A percentile compares a stretch with the other conserved stretches of the same genome.
Evolutionary conservation across 768 basidiomycete genomes (phyloP).

Genomic region (Mycena polygramma): DNA sequence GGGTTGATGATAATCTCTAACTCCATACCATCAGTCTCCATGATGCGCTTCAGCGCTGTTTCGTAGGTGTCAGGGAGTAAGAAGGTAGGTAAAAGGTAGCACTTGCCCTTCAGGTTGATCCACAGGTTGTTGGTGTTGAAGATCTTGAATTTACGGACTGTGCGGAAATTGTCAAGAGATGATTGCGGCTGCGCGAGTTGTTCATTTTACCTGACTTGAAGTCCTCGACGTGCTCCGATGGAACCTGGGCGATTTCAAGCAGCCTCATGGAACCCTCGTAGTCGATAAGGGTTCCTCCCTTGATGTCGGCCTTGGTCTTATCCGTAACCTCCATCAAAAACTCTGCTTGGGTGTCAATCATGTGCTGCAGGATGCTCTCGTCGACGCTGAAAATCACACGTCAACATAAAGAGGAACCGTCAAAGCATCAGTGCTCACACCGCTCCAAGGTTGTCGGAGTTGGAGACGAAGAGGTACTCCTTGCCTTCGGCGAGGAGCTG

Average conservation of each 20-base stretch:
- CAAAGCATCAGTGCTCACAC: conserved; percentile 63
- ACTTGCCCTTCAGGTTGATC: conserved; percentile 80
- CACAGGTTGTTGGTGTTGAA: conserved; percentile 91
- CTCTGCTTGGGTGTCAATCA: conserved; percentile 85
- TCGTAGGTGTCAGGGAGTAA: conserved; percentile 16
- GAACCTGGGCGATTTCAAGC: conserved; percentile 95
- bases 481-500: conserved; percentile 92
- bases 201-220: conserved; percentile 79
- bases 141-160: conserved; percentile 92
- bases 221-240: conserved; percentile 92
- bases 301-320: conserved; percentile 92
- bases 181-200: conserved; percentile 3
- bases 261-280: conserved; percentile 91
- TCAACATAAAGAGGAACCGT: conserved; percentile 10
- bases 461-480: conserved; percentile 97
- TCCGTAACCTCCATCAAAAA: conserved; percentile 97
- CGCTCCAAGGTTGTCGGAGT: conserved; percentile 97
- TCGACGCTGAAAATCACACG: conserved; percentile 68
- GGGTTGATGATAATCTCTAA: conserved; percentile 97
- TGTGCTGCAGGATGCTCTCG: conserved; percentile 86
- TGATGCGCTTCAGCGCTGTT: conserved; percentile 88
- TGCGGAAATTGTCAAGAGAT: conserved; percentile 22
- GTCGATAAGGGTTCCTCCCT: conserved; percentile 90
- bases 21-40: conserved; percentile 89
- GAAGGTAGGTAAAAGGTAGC: background rate